Percentiles rank a stretch among this genome's conserved stretches.
These are phyloP conservation scores for Gastrolobium bilobum DNA, from an alignment of 306 rosid genomes.

Conservation along the genomic window DNA sequence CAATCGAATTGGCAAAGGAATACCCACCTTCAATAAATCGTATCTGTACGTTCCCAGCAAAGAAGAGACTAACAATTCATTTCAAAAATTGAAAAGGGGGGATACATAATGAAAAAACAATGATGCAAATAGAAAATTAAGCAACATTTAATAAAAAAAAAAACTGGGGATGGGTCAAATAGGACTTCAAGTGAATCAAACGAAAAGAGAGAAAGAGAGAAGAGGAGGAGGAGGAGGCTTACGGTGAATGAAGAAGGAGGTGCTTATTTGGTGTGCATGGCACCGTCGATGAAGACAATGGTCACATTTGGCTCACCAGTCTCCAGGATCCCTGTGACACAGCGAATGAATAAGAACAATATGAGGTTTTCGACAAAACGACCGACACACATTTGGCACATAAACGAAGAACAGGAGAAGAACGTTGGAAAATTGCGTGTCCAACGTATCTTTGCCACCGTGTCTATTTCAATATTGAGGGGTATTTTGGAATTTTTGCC, in stretches of 20 bases:
- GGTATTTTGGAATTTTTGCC: too few relatives aligned
- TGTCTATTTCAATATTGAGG: too few relatives aligned
- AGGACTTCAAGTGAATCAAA: background rate
- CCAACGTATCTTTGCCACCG: too few relatives aligned
- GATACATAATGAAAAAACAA: background rate
- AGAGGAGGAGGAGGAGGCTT: background rate
- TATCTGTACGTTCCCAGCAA: background rate
- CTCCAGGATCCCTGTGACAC: background rate
- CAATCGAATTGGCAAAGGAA: slow-evolving; percentile 29
- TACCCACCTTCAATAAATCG: background rate
- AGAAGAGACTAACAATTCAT: slow-evolving; percentile 10
- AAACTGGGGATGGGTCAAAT: background rate
- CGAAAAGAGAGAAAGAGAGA: background rate
- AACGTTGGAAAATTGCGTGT: too few relatives aligned
- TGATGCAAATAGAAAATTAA: background rate
- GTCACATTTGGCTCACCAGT: background rate
- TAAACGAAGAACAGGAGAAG: too few relatives aligned
- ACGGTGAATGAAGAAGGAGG: slow-evolving; percentile 1
- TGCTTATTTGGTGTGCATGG: too few relatives aligned
- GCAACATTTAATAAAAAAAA: background rate
- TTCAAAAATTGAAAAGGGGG: background rate
- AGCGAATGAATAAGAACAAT: background rate
- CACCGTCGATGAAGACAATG: background rate
- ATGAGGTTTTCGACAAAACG: too few relatives aligned
- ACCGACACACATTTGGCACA: too few relatives aligned